These are phyloP conservation scores for Dryas alaskensis DNA, from an alignment of 306 rosid species.

Conservation along the genomic window DNA sequence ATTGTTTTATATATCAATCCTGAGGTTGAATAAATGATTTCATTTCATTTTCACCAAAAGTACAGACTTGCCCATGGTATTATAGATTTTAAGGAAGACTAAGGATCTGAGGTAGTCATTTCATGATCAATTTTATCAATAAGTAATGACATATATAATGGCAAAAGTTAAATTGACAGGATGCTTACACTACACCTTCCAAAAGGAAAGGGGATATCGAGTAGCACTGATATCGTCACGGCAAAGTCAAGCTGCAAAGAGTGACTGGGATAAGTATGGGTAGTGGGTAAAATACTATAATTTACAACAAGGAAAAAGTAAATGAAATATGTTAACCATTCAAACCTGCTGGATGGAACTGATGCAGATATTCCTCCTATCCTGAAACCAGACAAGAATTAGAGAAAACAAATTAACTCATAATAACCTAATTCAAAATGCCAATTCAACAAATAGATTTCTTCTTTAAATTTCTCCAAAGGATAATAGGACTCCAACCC, in stretches of 20 bases:
- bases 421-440: not conserved
- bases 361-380: conserved; percentile 56
- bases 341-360: conserved; percentile 91
- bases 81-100: not conserved
- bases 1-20: not conserved
- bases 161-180: conserved; percentile 31
- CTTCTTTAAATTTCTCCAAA: not conserved
- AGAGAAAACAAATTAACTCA: conserved; percentile 17
- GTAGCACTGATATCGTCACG: conserved; percentile 78
- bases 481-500: not conserved
- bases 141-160: conserved; percentile 13
- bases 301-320: conserved; percentile 10
- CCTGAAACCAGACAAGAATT: conserved; percentile 40
- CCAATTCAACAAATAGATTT: not conserved
- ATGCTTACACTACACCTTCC: conserved; percentile 98
- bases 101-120: conserved; percentile 16
- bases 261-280: conserved; percentile 32
- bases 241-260: conserved; percentile 94
- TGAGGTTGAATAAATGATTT: conserved; percentile 3
- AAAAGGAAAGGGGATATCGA: conserved; percentile 91
- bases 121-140: conserved; percentile 12
- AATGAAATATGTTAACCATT: conserved; percentile 21
- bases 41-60: not conserved
- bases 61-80: not conserved
- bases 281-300: conserved; percentile 10